Conservation (phyloP, 78 protist genomes). For the Parvularia atlantis region DNA sequence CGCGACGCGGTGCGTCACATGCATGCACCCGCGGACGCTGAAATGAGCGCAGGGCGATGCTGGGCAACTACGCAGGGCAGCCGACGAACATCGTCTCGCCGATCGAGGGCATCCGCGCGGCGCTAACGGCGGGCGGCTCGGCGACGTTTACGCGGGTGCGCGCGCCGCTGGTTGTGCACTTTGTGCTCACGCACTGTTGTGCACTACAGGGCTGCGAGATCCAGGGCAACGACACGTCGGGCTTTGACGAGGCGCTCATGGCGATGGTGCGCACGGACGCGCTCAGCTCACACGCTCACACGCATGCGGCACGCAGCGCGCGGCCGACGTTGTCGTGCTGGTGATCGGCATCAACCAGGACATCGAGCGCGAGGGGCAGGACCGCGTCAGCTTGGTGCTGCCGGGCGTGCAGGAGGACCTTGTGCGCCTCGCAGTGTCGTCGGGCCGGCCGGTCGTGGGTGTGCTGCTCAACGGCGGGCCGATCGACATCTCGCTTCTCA, state of each 20-base stretch:
- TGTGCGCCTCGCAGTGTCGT: too few species aligned
- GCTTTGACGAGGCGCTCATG: not conserved
- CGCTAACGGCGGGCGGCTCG: too few species aligned
- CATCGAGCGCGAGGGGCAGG: constrained; percentile 23
- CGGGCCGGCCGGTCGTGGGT: too few species aligned
- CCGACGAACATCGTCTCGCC: too few species aligned
- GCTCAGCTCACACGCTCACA: not conserved
- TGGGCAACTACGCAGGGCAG: constrained; percentile 8
- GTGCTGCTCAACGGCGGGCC: too few species aligned
- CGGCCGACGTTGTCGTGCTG: constrained; percentile 21
- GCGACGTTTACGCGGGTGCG: not conserved
- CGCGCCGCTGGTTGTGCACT: not conserved
- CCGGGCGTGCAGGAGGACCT: constrained; percentile 24
- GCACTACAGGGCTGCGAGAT: not conserved
- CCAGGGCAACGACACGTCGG: constrained; percentile 7
- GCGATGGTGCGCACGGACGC: not conserved
- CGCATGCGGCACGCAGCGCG: constrained; percentile 4
- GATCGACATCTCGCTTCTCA: too few species aligned
- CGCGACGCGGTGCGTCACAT: too few species aligned
- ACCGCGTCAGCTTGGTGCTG: constrained; percentile 6
- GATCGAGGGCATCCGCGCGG: too few species aligned
- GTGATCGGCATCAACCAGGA: constrained; percentile 8
- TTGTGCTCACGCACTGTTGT: not conserved
- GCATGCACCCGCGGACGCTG: too few species aligned
- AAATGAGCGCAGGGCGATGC: too few species aligned